Conservation (phyloP, 2,329 filamentous ascomycete genomes). For the Rachicladosporium sp. region DNA sequence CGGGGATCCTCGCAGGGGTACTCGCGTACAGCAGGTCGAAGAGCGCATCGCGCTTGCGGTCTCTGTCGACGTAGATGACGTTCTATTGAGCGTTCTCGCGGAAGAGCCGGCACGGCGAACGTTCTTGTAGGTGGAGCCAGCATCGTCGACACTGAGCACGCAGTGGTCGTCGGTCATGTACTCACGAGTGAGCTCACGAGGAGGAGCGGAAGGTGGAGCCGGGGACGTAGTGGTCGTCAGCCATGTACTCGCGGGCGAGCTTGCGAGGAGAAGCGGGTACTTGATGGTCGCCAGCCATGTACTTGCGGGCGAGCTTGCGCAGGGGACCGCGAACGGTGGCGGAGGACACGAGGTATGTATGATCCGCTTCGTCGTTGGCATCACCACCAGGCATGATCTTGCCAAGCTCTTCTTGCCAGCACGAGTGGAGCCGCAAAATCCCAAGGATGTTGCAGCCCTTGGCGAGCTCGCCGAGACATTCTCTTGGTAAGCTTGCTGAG, state of each 20-base stretch:
- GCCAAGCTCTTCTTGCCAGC: constrained; percentile 64
- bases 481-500: too few species aligned
- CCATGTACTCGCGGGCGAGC: constrained; percentile 64
- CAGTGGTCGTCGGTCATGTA: constrained; percentile 64
- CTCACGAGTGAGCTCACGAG: too few species aligned
- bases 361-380: constrained; percentile 62
- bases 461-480: constrained; percentile 56
- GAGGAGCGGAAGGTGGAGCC: too few species aligned
- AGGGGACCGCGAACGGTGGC: constrained; percentile 80
- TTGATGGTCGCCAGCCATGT: constrained; percentile 62
- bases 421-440: constrained; percentile 73
- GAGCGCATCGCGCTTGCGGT: constrained; percentile 57
- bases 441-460: constrained; percentile 85
- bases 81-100: constrained; percentile 67
- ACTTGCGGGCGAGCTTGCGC: constrained; percentile 62
- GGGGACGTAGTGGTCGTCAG: constrained; percentile 60
- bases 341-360: constrained; percentile 72
- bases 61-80: constrained; percentile 53
- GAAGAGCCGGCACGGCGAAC: constrained; percentile 61
- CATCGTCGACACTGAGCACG: constrained; percentile 74
- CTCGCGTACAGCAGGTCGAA: constrained; percentile 59
- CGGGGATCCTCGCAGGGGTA: constrained; percentile 63
- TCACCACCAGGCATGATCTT: constrained; percentile 69
- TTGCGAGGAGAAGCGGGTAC: too few species aligned
- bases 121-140: constrained; percentile 64